phyloP scores from a whole-genome alignment of 257 asterid genomes.

The Agastache rugosa region DNA sequence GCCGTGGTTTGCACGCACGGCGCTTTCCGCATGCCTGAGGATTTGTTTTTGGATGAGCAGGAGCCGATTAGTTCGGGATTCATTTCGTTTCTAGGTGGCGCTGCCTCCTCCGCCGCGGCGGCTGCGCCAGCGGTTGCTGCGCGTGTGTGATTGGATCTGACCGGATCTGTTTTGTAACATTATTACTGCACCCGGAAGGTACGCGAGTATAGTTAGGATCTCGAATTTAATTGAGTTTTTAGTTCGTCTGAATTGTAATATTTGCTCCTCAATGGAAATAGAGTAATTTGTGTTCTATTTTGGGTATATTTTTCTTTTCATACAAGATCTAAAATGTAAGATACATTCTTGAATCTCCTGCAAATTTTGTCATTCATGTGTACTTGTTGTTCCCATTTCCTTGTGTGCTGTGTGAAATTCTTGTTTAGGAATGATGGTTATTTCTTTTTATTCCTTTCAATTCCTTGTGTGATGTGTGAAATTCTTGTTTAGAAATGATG shows the following conservation, averaged over 20 bases:
- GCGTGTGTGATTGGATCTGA: slow-evolving; percentile 50
- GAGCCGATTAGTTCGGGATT: slow-evolving; percentile 70
- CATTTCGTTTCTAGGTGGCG: slow-evolving; percentile 81
- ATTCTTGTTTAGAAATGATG: neutral
- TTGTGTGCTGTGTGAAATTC: neutral
- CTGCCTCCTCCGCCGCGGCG: slow-evolving; percentile 76
- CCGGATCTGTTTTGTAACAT: slow-evolving; percentile 26
- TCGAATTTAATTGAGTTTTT: slow-evolving; percentile 25
- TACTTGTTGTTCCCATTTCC: neutral
- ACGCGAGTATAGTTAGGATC: slow-evolving; percentile 28
- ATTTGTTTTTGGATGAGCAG: slow-evolving; percentile 87
- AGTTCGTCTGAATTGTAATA: slow-evolving; percentile 33
- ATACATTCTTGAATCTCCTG: slow-evolving; percentile 15
- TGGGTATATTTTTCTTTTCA: slow-evolving; percentile 3
- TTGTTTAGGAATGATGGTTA: neutral
- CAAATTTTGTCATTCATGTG: slow-evolving; percentile 5
- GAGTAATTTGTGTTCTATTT: slow-evolving; percentile 17
- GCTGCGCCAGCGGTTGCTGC: slow-evolving; percentile 66
- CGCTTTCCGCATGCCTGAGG: slow-evolving; percentile 89
- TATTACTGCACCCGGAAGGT: slow-evolving; percentile 36
- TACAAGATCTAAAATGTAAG: slow-evolving; percentile 13
- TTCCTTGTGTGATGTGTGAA: neutral
- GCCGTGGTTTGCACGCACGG: slow-evolving; percentile 81
- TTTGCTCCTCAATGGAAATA: slow-evolving; percentile 24
- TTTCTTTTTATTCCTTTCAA: neutral